These are phyloP conservation scores for Solanum ossicruentum DNA, from an alignment of 257 asterid genomes.

Conservation along the genomic window DNA sequence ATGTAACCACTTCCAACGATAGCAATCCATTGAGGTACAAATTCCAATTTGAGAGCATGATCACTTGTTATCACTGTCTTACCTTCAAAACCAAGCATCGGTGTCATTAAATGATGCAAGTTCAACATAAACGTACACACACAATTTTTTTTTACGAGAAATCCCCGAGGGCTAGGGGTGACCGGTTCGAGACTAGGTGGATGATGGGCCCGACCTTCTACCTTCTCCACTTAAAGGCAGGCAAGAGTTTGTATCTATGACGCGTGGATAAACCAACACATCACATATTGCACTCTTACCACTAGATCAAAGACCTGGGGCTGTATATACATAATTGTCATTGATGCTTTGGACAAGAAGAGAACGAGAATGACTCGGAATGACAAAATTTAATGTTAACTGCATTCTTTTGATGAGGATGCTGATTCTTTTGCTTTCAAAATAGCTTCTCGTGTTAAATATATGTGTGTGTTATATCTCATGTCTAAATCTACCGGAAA, in stretches of 20 bases:
- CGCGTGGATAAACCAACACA: neutral
- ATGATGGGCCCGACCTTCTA: neutral
- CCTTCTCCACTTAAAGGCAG: neutral
- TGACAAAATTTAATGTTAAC: neutral
- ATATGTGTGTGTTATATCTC: neutral
- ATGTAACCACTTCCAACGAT: conserved; percentile 96
- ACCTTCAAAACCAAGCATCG: conserved; percentile 38
- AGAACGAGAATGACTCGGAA: neutral
- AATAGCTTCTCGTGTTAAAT: neutral
- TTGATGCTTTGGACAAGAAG: neutral
- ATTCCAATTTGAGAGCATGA: conserved; percentile 89
- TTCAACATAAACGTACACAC: neutral
- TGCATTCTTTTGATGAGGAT: neutral
- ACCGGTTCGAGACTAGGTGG: neutral
- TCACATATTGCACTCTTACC: neutral
- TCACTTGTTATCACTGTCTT: conserved; percentile 92
- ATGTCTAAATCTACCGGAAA: neutral
- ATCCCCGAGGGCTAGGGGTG: neutral
- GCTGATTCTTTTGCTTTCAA: neutral
- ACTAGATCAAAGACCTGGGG: neutral
- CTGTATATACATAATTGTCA: neutral
- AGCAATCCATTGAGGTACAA: conserved; percentile 92
- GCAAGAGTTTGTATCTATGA: neutral
- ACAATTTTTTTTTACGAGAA: neutral
- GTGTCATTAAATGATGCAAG: neutral